phyloP scores from a whole-genome alignment of 768 basidiomycete genomes.

The Ramaria sp. region DNA sequence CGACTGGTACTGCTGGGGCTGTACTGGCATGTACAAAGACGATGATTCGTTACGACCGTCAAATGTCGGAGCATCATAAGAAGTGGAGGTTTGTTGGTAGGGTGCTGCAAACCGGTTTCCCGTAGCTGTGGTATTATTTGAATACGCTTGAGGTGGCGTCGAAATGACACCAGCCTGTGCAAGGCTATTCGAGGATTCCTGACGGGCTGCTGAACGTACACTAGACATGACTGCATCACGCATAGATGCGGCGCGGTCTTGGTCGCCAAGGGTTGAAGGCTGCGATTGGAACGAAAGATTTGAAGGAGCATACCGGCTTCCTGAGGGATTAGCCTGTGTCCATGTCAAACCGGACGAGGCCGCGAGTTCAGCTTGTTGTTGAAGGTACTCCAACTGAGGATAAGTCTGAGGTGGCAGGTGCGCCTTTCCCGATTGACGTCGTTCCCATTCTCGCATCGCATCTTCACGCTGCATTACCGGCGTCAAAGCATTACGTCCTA shows the following conservation, averaged over 20 bases:
- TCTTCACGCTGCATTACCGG: slow-evolving; percentile 94
- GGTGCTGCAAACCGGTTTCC: slow-evolving; percentile 51
- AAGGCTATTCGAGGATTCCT: slow-evolving; percentile 28
- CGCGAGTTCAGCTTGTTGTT: slow-evolving; percentile 85
- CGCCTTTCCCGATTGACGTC: slow-evolving; percentile 67
- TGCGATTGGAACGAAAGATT: slow-evolving; percentile 58
- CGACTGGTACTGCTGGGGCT: slow-evolving; percentile 64
- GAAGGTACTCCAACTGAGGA: slow-evolving; percentile 82
- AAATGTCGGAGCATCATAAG: slow-evolving; percentile 8
- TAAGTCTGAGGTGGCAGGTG: slow-evolving; percentile 61
- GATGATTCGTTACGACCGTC: slow-evolving; percentile 14
- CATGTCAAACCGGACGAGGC: slow-evolving; percentile 53
- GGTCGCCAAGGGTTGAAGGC: slow-evolving; percentile 51
- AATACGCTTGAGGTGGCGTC: slow-evolving; percentile 67
- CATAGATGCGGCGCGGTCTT: slow-evolving; percentile 31
- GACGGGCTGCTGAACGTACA: slow-evolving; percentile 52
- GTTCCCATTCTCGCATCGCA: slow-evolving; percentile 92
- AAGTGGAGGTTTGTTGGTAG: slow-evolving; percentile 29
- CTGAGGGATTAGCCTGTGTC: slow-evolving; percentile 21
- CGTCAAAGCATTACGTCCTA: slow-evolving; percentile 72
- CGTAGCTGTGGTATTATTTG: slow-evolving; percentile 37
- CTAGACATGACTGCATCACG: slow-evolving; percentile 71
- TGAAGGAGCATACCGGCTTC: slow-evolving; percentile 46
- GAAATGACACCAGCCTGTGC: slow-evolving; percentile 43
- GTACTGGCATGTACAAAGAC: slow-evolving; percentile 69